Percentiles rank a stretch among this genome's conserved stretches.
These are phyloP conservation scores for Gnomoniopsis smithogilvyi DNA, from an alignment of 2,329 filamentous ascomycete genomes.

Conservation along the genomic window DNA sequence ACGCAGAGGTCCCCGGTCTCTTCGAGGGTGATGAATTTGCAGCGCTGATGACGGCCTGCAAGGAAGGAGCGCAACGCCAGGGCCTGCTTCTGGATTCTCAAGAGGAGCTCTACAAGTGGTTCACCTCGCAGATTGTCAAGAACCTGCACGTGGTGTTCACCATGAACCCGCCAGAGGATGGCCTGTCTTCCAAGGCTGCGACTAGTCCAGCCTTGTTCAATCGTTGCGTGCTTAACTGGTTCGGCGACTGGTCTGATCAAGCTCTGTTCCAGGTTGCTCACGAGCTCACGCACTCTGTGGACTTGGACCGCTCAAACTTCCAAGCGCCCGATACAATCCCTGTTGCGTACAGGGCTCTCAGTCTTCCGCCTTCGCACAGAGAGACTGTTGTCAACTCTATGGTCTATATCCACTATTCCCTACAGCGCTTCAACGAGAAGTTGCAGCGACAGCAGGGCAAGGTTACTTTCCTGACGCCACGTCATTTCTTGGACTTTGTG, in stretches of 20 bases:
- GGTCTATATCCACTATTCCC: slow-evolving; percentile 97
- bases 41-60: slow-evolving; percentile 98
- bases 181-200: slow-evolving; percentile 90
- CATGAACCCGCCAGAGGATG: slow-evolving; percentile 98
- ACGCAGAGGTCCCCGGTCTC: slow-evolving; percentile 97
- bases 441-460: slow-evolving; percentile 89
- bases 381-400: slow-evolving; percentile 95
- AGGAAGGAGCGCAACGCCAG: slow-evolving; percentile 95
- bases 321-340: slow-evolving; percentile 86
- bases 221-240: slow-evolving; percentile 99
- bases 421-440: slow-evolving; percentile 85
- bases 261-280: slow-evolving; percentile 96
- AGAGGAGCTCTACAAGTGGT: slow-evolving; percentile 99
- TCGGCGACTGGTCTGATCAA: slow-evolving; percentile 99
- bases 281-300: slow-evolving; percentile 93
- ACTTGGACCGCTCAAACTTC: slow-evolving; percentile 86
- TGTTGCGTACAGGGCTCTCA: slow-evolving; percentile 83
- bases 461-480: slow-evolving; percentile 88
- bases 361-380: slow-evolving; percentile 81
- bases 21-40: slow-evolving; percentile 99
- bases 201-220: slow-evolving; percentile 99
- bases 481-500: slow-evolving; percentile 97
- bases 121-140: slow-evolving; percentile 98
- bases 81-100: slow-evolving; percentile 93
- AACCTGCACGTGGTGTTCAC: slow-evolving; percentile 99